Base-by-base conservation (phyloP, 306 rosid species). In the Cucurbita moschata region DNA sequence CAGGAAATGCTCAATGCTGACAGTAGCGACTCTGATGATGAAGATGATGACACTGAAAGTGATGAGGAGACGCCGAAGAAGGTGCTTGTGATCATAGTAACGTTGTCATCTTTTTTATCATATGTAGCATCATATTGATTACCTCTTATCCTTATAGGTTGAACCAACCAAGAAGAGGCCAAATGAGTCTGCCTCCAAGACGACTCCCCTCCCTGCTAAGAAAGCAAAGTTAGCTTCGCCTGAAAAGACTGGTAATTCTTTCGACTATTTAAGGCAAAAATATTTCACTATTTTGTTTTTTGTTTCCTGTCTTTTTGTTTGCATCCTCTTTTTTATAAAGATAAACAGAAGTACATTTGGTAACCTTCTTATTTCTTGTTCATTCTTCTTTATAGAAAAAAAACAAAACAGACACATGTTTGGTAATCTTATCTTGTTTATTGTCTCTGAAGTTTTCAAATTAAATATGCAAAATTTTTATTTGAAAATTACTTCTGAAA, bases 201-300 rank as follows among this genome's bases (percentile, higher is more conserved):
- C 85, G 67, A 93, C 92, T 37, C 96, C 96, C 0, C 79, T 88
- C 54, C 38, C 97, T 74, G 21, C 83, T n/a, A 94, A 94, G 76
- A 94, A 94, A 71, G 84, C 92, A 4, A 94, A 94, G 73, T 18
- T 78, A 72, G 84, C 79, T 35, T 79, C 96, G 49, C 39, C 97
- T 53, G 88, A 79, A 35, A 94, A 94, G 80, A 80, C 83, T 44
- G 98, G 98, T 93, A 72, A 83, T 77, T 57, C 56, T 46, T 37
- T 30, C 35, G 4, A 30, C 35, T 30, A 30, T 30, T 30, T 30
- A 30, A 30, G 3, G 4, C 35, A 30, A 30, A 26, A 26, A 30
- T 30, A 30, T 30, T 30, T 30, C 35, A 30, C 35, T 30, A 30
- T 10, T 47, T 12, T 46, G 9, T 44, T 10, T 44, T 21, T 21